These are phyloP conservation scores for Sphaerulina populicola DNA, from an alignment of 2,329 filamentous ascomycete genomes.

Conservation along the genomic window DNA sequence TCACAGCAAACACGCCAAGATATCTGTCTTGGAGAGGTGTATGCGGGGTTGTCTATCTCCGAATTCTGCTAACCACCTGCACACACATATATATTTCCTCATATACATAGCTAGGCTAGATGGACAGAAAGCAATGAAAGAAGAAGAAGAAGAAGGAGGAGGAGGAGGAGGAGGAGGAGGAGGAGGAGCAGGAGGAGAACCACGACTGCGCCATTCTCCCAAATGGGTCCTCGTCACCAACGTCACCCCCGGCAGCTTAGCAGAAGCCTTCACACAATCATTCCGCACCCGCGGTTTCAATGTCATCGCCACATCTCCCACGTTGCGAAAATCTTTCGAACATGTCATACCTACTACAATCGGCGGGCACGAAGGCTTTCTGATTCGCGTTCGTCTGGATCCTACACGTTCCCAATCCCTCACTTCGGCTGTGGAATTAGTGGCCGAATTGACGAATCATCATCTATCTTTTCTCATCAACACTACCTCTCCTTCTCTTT, in stretches of 20 bases:
- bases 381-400: conserved; percentile 35
- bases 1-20: no score
- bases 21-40: no score
- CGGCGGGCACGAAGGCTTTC: conserved; percentile 14
- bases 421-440: conserved; percentile 27
- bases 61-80: no score
- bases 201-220: not conserved
- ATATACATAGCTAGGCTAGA: no score
- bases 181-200: not conserved
- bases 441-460: conserved; percentile 28
- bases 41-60: no score
- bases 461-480: conserved; percentile 44
- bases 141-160: not conserved
- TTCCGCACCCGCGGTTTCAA: conserved; percentile 40
- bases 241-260: conserved; percentile 41
- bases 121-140: no score
- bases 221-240: conserved; percentile 44
- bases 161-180: no score
- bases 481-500: no score
- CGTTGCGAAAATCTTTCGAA: conserved; percentile 20
- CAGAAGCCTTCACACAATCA: conserved; percentile 40
- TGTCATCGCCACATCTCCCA: conserved; percentile 37
- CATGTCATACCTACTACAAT: conserved; percentile 7
- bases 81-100: no score
- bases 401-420: conserved; percentile 36